Evolutionary conservation across 257 asterid species (phyloP), one percentile per base, ranked within the genome.

Genomic region (Fraxinus anomala): DNA sequence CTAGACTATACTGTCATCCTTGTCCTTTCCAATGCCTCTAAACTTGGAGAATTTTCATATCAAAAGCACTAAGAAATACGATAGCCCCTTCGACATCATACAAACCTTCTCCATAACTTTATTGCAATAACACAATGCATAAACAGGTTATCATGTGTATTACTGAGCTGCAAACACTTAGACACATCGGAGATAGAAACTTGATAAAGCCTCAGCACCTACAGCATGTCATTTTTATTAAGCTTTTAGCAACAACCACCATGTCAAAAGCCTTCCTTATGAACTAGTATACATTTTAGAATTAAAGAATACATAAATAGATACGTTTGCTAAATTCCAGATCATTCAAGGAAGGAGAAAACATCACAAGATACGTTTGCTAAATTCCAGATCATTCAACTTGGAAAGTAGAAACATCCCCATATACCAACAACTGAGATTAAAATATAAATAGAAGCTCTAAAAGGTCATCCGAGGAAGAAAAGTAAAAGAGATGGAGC

Each of bases 191-290:
- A 72, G 24, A 24, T 42, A 72, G 40, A 47, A 24, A 42, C 13
- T 72, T 70, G 59, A 42, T 16, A 72, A 71, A 56, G 36, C 63
- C 76, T 72, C 42, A 72, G 76, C 65, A 26, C 51, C 66, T 17
- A 14, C 40, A 44, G 17, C 8, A 72, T 11, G 16, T 17, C 23
- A 47, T 72, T 34, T 54, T 72, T 14, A 40, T 14, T 21, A 26
- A 2, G 21, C 31, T 47, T 16, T 28, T 14, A 26, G 6, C 26
- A 28, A 72, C 37, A 13, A 72, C 40, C 40, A 47, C 10, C 23
- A 47, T 14, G 9, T 44, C 17, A 72, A 72, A 72, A 42, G 51
- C 51, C 51, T 42, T 23, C 40, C 33, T 26, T 17, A 34, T 0
- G 4, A 19, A 6, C 40, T 23, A 28, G 30, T 12, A 26, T 30